Base-by-base conservation (phyloP, 495 filamentous ascomycete genomes). In the Neurospora sp. region DNA sequence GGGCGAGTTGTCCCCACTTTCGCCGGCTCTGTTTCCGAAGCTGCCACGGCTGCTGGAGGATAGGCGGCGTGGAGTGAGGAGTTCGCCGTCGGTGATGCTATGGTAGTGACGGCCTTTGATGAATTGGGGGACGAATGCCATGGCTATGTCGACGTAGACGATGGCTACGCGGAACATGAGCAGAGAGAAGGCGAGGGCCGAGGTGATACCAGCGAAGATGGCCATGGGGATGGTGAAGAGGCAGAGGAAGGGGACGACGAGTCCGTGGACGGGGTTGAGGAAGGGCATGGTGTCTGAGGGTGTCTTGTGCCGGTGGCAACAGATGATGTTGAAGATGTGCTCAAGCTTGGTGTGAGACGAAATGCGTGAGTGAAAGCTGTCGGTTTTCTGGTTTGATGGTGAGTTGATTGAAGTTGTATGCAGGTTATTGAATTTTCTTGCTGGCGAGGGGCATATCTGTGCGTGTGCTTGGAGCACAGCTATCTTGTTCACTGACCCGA, bases 171-270 rank as follows among this genome's bases (percentile, higher is more conserved):
- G 88, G 70, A 93, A 74, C 74, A 89, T 84, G 22, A 96, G 85
- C 6, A 91, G 83, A 11, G 87, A 81, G 69, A 92, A 84, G 42
- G 92, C 91, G 61, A 94, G 73, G 20, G 84, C 84, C 42, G 91
- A 89, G 41, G 93, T 95, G 71, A 93, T 76, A 73, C 85, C 86
- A 69, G 92, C 93, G 70, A 92, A 88, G 70, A 92, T 76, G 71
- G 88, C 83, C 71, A 95, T 85, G 2, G 93, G 92, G 27, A 94
- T 81, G 14, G 91, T 90, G 76, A 92, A 80, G 72, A 92, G 69
- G 75, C 89, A 81, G 71, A 94, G 81, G 69, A 92, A 75, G 4
- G 90, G 91, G 20, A 92, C 84, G 27, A 88, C 82, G 16, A 92
- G 71, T 37, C 89, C 75, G 72, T 88, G 84, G 39, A 86, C 77